Evolutionary conservation across 331 rosid species (phyloP), one percentile per base, ranked within the genome.

Genomic region (Quercus lobata): DNA sequence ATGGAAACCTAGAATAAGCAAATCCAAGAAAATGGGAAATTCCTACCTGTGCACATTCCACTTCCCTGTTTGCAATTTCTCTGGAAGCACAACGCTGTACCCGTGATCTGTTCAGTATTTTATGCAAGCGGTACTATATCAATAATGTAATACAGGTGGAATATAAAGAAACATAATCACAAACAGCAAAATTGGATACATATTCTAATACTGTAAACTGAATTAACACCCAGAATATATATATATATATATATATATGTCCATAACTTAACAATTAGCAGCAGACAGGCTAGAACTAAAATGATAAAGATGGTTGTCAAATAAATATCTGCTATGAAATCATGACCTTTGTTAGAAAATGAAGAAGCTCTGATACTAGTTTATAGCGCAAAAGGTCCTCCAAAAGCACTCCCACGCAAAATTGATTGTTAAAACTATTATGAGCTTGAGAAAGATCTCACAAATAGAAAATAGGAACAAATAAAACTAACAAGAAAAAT

Each of bases 21-120:
- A 63, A 77, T 57, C 73, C 55, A 80, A 74, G 62, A 82, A 35
- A 76, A 44, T 24, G 76, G 70, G 69, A 84, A 60, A 60, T 14
- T 71, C 71, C 73, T 84, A 91, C 99, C 99, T 91, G 86, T 90
- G 88, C 32, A 96, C 99, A 46, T 93, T 93, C 99, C 99, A 96
- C 79, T 91, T 91, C 84, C 99, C 99, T 58, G 93, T 91, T 62
- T 88, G 90, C 87, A 96, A 77, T 88, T 93, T 96, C 91, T 93
- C 98, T 9, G 99, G 99, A 86, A 96, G 97, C 70, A 91, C 96
- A 72, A 91, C 92, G 80, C 99, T 90, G 87, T 88, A 90, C 76
- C 98, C 94, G 79, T 91, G 94, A 75, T 86, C 99, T 96, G 98
- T 80, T 83, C 73, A 80, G 70, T 88, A 84, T 82, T 79, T 77